These are phyloP conservation scores for Penicillium canescens DNA, from an alignment of 495 filamentous ascomycete species.

Conservation along the genomic window DNA sequence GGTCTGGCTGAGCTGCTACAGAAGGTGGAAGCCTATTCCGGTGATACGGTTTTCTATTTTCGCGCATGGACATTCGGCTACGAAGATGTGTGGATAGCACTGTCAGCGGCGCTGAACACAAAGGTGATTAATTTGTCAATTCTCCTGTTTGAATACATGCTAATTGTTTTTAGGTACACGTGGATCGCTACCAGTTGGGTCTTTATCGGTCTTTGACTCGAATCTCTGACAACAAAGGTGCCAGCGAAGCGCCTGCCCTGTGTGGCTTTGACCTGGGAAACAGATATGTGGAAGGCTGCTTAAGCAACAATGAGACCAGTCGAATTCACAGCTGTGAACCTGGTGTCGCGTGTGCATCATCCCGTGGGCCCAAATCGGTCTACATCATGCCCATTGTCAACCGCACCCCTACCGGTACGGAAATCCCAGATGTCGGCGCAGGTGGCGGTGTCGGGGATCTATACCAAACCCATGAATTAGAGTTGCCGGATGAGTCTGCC, in stretches of 20 bases:
- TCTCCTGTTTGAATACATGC: neutral
- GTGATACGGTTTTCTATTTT: slow-evolving; percentile 79
- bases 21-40: slow-evolving; percentile 68
- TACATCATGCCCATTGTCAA: slow-evolving; percentile 77
- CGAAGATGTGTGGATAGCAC: slow-evolving; percentile 86
- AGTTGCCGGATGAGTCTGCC: slow-evolving; percentile 47
- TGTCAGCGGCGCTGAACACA: slow-evolving; percentile 67
- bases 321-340: slow-evolving; percentile 89
- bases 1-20: slow-evolving; percentile 73
- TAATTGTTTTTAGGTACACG: slow-evolving; percentile 61
- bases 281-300: slow-evolving; percentile 60
- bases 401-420: slow-evolving; percentile 53
- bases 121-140: slow-evolving; percentile 45
- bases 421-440: slow-evolving; percentile 71
- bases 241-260: slow-evolving; percentile 63
- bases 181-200: slow-evolving; percentile 75
- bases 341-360: slow-evolving; percentile 60
- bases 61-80: slow-evolving; percentile 93
- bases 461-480: slow-evolving; percentile 62
- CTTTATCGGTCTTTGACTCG: slow-evolving; percentile 68
- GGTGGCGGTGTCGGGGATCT: slow-evolving; percentile 81
- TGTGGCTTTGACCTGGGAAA: slow-evolving; percentile 81
- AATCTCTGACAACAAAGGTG: slow-evolving; percentile 25
- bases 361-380: slow-evolving; percentile 58
- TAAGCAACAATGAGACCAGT: slow-evolving; percentile 63